Conservation (phyloP, 2,329 filamentous ascomycete species). For the Ceratocystis eucalypticola region DNA sequence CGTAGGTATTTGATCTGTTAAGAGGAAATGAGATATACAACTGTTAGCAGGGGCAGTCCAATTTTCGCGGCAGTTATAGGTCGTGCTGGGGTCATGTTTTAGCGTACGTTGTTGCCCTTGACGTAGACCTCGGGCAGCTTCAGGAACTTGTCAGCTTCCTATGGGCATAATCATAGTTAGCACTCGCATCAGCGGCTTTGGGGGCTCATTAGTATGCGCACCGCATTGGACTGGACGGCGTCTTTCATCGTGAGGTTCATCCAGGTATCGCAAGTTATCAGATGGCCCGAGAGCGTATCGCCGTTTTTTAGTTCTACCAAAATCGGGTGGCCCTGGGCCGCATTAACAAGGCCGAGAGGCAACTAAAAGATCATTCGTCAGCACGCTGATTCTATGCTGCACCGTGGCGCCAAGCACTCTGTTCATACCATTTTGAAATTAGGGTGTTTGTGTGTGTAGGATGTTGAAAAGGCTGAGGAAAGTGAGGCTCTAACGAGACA, state of each 20-base stretch:
- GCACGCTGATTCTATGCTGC: neutral
- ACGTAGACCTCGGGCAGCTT: constrained; percentile 89
- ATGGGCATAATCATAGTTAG: constrained; percentile 22
- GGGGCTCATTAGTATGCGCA: constrained; percentile 27
- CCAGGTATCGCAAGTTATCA: constrained; percentile 97
- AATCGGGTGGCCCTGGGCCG: constrained; percentile 95
- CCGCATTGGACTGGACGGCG: constrained; percentile 86
- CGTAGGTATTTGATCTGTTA: constrained; percentile 91
- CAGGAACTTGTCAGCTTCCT: constrained; percentile 90
- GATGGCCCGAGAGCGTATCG: constrained; percentile 90
- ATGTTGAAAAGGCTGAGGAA: neutral
- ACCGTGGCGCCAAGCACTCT: neutral
- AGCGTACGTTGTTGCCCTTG: constrained; percentile 83
- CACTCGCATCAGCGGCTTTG: constrained; percentile 8
- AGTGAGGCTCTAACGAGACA: constrained; percentile 9
- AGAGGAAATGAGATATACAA: neutral
- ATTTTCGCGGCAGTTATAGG: neutral
- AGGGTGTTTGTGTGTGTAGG: neutral
- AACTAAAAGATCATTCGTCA: constrained; percentile 32
- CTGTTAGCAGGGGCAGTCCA: constrained; percentile 20
- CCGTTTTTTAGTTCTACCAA: constrained; percentile 95
- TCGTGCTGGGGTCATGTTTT: neutral
- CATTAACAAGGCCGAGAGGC: constrained; percentile 73
- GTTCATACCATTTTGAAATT: neutral
- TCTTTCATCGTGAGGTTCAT: constrained; percentile 98